Base-by-base conservation (phyloP, 768 basidiomycete genomes). In the Tephrocybe sp. region DNA sequence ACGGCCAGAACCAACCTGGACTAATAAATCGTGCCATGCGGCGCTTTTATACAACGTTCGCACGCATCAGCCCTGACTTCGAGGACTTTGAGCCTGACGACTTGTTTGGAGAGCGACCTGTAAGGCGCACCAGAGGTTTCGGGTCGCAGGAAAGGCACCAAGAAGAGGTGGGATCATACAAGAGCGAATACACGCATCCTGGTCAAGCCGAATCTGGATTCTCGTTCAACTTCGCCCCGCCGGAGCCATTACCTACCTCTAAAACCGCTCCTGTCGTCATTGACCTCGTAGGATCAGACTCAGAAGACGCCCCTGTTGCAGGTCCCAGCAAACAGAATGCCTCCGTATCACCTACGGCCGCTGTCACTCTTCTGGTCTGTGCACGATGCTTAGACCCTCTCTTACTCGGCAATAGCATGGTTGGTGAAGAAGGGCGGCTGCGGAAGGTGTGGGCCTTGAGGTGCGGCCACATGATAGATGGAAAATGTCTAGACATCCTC, bases 401-500 rank as follows among this genome's bases (percentile, higher is more conserved):
- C 4, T 64, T 86, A 9, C 69, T 86, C 24, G 73, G 77, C 39
- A 70, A 71, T 1, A 77, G 74, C 11, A 69, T 81, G n/a, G 67
- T 70, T 13, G 66, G 68, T 5, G 67, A 72, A 37, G 82, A 80
- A 28, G 71, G 68, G 32, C 68, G 68, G 32, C 66, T 65, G 30
- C 69, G 74, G 45, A 75, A 78, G 35, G 67, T 91, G 7, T 91
- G 87, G 89, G 82, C 77, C 1, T 66, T 92, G 52, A 72, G 86
- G 32, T 92, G 89, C 44, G 89, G 89, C 0, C 89, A 92, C 60
- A 64, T 92, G 57, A 73, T 91, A 0, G 89, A 91, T 55, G 89
- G 87, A 41, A 87, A 85, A 63, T 92, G 89, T 56, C 65, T 86
- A 1, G 75, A 76, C 52, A 71, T 76, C 54, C 56, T 91, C 41